These are phyloP conservation scores for Chlorokybus atmophyticus DNA, from an alignment of 139 green algal species.

Conservation along the genomic window DNA sequence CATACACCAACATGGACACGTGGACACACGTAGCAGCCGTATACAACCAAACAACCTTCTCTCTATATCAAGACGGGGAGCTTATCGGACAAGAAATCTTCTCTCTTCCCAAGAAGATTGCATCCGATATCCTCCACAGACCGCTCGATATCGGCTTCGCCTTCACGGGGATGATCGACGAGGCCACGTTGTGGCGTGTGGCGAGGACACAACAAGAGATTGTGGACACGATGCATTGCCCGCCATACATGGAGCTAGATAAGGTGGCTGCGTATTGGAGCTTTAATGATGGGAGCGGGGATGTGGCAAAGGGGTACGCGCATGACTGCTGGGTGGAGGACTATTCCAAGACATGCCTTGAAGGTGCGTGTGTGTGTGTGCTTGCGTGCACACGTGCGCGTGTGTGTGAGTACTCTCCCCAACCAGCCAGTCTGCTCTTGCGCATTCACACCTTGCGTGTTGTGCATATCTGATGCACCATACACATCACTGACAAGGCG, in stretches of 20 bases:
- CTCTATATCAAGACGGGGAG: constrained; percentile 15
- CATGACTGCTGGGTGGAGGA: too few species aligned
- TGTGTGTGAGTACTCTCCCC: too few species aligned
- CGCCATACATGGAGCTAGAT: background rate
- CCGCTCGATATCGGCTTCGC: constrained; percentile 15
- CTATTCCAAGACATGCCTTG: too few species aligned
- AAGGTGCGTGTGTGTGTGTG: too few species aligned
- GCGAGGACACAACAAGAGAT: constrained; percentile 3
- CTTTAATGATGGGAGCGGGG: constrained; percentile 10
- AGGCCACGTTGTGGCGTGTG: constrained; percentile 15
- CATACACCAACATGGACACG: background rate
- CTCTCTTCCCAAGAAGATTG: background rate
- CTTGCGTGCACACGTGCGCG: too few species aligned
- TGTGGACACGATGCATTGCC: constrained; percentile 13
- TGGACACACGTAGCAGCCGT: constrained; percentile 17
- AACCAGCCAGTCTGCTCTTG: too few species aligned
- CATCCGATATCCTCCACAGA: constrained; percentile 15
- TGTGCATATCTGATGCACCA: too few species aligned
- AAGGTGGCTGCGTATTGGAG: constrained; percentile 6
- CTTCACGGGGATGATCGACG: constrained; percentile 12
- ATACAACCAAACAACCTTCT: constrained; percentile 4
- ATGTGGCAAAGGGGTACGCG: too few species aligned
- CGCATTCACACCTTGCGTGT: too few species aligned
- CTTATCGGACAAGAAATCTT: background rate
- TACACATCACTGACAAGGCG: too few species aligned